A percentile compares a stretch with the other conserved stretches of the same genome.
Evolutionary conservation across 306 rosid species (phyloP).

Genomic region (Cicer bijugum): DNA sequence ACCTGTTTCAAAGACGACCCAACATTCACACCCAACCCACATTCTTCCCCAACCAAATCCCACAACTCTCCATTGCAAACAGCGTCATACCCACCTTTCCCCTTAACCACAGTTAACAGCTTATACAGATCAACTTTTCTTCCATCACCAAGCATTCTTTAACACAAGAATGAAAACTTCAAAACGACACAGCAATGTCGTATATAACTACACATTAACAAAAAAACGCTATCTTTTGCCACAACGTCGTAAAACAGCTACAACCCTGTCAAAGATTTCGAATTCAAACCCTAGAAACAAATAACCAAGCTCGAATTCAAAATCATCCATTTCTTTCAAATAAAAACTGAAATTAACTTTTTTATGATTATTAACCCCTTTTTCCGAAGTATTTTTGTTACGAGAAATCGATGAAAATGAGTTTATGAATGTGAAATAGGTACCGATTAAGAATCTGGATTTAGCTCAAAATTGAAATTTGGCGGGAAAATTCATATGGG

Average conservation of each 20-base stretch:
- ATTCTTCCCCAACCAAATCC: constrained; percentile 67
- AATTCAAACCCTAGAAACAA: constrained; percentile 58
- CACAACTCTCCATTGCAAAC: constrained; percentile 53
- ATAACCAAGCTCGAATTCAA: background rate
- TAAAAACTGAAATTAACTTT: background rate
- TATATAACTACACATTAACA: constrained; percentile 22
- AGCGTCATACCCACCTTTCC: constrained; percentile 66
- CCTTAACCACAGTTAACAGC: constrained; percentile 62
- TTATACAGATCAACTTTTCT: constrained; percentile 56
- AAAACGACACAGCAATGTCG: constrained; percentile 49
- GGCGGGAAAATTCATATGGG: constrained; percentile 58
- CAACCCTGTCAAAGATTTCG: constrained; percentile 62
- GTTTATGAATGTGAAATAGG: background rate
- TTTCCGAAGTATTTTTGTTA: background rate
- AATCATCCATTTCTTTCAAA: constrained; percentile 1
- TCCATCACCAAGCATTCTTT: constrained; percentile 59
- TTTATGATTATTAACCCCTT: background rate
- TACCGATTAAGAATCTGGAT: constrained; percentile 48
- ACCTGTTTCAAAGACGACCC: constrained; percentile 59
- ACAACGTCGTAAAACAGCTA: constrained; percentile 43
- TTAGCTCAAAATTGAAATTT: constrained; percentile 43
- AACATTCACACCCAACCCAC: constrained; percentile 56
- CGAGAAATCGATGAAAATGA: background rate
- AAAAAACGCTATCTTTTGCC: constrained; percentile 17
- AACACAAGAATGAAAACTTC: constrained; percentile 45